Base-by-base conservation (phyloP, 2,329 filamentous ascomycete genomes). In the Ophiostoma piceae region DNA sequence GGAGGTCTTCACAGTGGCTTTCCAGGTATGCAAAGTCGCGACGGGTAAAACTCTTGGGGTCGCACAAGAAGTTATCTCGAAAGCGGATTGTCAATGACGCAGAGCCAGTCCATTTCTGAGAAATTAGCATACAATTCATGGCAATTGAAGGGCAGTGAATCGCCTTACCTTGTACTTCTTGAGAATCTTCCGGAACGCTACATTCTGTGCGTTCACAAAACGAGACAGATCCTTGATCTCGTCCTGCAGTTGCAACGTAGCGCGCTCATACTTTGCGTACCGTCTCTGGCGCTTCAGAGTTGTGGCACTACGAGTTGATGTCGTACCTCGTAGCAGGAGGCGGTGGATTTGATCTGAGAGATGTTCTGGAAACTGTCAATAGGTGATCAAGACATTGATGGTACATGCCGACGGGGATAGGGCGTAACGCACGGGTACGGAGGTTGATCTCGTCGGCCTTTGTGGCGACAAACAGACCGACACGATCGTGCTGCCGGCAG, bases 101-200 rank as follows among this genome's bases (percentile, higher is more conserved):
- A 29, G 91, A 93, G 57, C 88, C 88, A 2, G 92, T 94, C 92
- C 92, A 95, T 84, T 93, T 94, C 84, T 90, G 12, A 8, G 32
- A 22, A 9, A 41, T 70, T 66, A 65, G 35, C 8, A 12, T 51
- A 2, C 6, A 35, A 5, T 12, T 22, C 16, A 22, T 37, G 32
- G 4, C 26, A 19, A 54, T 11, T 4, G 32, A 22, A 7, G 14
- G 32, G 16, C n/a, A n/a, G 37, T 14, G 12, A 37, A 8, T 68
- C 5, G 35, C 19, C 80, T n/a, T 79, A 87, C 86, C 82, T 84
- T 85, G 79, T 95, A 94, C 77, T 96, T 96, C 78, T 75, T 95
- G 43, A 94, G 81, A 51, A 96, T 89, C 79, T 96, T 96, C 69
- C 87, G 86, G 75, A 96, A 94, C 3, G 90, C 92, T 4, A 89